These are phyloP conservation scores for Cadophora sp. DNA, from an alignment of 2,329 filamentous ascomycete species.

Conservation along the genomic window DNA sequence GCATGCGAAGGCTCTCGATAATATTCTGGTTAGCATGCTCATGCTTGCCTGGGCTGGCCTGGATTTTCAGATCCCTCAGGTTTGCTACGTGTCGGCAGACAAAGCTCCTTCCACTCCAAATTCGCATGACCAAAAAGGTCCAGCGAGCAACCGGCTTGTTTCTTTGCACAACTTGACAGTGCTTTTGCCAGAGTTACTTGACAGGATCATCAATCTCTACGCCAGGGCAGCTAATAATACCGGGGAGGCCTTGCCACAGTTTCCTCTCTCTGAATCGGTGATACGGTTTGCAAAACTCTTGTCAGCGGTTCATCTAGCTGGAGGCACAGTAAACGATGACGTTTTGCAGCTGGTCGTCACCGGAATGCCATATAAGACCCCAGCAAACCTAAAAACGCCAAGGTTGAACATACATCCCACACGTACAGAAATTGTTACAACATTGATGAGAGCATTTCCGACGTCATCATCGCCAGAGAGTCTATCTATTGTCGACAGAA, in stretches of 20 bases:
- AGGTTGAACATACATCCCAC: conserved; percentile 62
- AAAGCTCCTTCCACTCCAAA: conserved; percentile 39
- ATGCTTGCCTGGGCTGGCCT: conserved; percentile 84
- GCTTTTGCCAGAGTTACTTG: conserved; percentile 75
- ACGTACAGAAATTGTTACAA: conserved; percentile 68
- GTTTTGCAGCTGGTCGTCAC: conserved; percentile 71
- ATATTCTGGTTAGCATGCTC: conserved; percentile 81
- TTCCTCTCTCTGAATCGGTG: conserved; percentile 75
- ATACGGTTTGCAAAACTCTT: conserved; percentile 77
- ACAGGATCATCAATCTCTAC: conserved; percentile 78
- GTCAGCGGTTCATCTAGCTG: conserved; percentile 68
- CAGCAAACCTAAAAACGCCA: conserved; percentile 54
- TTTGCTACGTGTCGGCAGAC: conserved; percentile 52
- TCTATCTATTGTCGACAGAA: conserved; percentile 76
- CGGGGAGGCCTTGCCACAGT: conserved; percentile 72
- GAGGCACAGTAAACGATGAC: conserved; percentile 66
- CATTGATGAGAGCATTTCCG: conserved; percentile 75
- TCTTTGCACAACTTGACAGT: conserved; percentile 59
- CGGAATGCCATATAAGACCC: conserved; percentile 62
- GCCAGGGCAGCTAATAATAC: conserved; percentile 66
- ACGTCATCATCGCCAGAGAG: conserved; percentile 66
- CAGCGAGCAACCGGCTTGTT: conserved; percentile 41
- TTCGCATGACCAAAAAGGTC: conserved; percentile 43
- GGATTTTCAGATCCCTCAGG: conserved; percentile 77
- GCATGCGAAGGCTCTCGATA: conserved; percentile 94